These are phyloP conservation scores for Cicer arietinum DNA, from an alignment of 306 rosid species.

Conservation along the genomic window DNA sequence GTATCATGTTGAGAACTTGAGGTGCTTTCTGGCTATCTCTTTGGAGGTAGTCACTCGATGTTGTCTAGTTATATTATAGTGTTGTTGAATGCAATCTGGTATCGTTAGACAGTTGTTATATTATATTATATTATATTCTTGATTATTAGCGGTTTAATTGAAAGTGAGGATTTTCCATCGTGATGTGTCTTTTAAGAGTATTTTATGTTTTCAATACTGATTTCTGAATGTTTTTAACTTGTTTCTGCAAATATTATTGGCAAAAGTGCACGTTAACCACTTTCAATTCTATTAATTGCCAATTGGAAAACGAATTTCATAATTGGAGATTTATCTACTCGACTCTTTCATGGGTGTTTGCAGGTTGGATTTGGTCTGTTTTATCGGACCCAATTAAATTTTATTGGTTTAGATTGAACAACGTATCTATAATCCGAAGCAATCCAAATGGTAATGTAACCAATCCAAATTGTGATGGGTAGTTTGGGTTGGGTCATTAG, in stretches of 20 bases:
- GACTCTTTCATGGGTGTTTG: no score
- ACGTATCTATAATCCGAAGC: no score
- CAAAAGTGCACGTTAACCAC: background rate
- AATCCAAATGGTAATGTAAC: no score
- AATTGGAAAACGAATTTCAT: background rate
- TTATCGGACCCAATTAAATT: no score
- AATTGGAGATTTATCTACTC: background rate
- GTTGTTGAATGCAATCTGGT: constrained; percentile 50
- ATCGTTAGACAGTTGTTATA: constrained; percentile 52
- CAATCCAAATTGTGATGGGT: no score
- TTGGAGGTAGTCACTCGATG: constrained; percentile 46
- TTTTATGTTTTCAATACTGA: background rate
- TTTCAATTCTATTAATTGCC: background rate
- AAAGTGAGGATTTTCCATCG: background rate
- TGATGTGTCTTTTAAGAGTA: background rate
- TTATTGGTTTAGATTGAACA: no score
- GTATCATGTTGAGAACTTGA: constrained; percentile 56
- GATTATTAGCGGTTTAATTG: background rate
- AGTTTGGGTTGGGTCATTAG: no score
- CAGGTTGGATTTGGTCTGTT: no score
- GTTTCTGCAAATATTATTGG: background rate
- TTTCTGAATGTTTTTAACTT: background rate
- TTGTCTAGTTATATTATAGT: constrained; percentile 48
- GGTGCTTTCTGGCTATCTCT: constrained; percentile 50
- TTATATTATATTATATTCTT: constrained; percentile 47